Conservation (phyloP, 805 yeast genomes). For the Candida xyloterini region DNA sequence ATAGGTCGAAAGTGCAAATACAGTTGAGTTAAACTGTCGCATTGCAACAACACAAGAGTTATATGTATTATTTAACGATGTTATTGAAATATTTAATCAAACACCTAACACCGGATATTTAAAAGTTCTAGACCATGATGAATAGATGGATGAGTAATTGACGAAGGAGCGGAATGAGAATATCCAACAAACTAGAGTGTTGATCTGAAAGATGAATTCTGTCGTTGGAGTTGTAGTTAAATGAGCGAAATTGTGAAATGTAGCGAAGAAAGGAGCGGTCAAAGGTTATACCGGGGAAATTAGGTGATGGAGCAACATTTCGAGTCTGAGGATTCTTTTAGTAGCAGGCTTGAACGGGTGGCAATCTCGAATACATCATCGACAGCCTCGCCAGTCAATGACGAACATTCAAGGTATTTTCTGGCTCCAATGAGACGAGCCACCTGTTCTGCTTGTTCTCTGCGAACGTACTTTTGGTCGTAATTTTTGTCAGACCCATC, state of each 20-base stretch:
- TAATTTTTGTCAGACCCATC: slow-evolving; percentile 33
- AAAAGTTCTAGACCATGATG: background rate
- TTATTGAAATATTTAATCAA: slow-evolving; percentile 5
- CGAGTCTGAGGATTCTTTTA: slow-evolving; percentile 43
- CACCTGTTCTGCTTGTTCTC: slow-evolving; percentile 60
- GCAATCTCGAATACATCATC: slow-evolving; percentile 93
- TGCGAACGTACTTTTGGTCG: slow-evolving; percentile 47
- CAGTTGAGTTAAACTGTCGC: slow-evolving; percentile 42
- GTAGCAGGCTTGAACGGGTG: slow-evolving; percentile 73
- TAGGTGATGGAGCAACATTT: slow-evolving; percentile 41
- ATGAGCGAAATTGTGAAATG: slow-evolving; percentile 2
- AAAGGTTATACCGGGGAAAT: slow-evolving; percentile 2
- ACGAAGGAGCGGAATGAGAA: slow-evolving; percentile 4
- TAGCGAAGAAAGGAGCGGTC: background rate
- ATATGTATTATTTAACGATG: background rate
- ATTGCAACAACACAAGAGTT: background rate
- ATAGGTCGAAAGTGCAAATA: slow-evolving; percentile 83
- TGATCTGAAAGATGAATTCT: too few species aligned
- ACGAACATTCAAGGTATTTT: slow-evolving; percentile 81
- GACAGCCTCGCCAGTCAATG: slow-evolving; percentile 91
- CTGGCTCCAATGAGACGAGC: slow-evolving; percentile 83
- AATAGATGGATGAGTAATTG: background rate
- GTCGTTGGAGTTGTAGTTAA: background rate
- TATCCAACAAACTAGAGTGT: background rate
- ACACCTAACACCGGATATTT: slow-evolving; percentile 7